Percentiles rank a stretch among this genome's conserved stretches.
Conservation (phyloP, 2,329 filamentous ascomycete species). For the Fusarium zealandicum region DNA sequence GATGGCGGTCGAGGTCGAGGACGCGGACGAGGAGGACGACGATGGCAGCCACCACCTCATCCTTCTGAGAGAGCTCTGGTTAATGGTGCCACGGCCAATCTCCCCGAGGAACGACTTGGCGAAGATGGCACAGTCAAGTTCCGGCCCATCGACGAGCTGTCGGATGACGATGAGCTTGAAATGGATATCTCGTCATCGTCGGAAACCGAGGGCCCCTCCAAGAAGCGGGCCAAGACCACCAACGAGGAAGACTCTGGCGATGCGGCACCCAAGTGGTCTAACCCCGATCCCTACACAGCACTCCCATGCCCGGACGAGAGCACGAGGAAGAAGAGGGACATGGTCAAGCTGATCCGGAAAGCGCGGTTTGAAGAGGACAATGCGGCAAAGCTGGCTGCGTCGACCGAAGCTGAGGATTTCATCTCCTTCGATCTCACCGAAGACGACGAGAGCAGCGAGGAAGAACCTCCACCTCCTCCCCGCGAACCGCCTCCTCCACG, state of each 20-base stretch:
- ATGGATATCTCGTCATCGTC: constrained; percentile 65
- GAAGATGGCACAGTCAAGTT: constrained; percentile 60
- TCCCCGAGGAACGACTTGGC: constrained; percentile 56
- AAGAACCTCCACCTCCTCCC: constrained; percentile 28
- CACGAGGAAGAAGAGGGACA: constrained; percentile 79
- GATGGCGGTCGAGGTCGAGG: constrained; percentile 38
- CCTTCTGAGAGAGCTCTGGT: constrained; percentile 60
- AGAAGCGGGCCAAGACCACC: constrained; percentile 45
- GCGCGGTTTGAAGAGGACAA: constrained; percentile 70
- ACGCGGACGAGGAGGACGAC: constrained; percentile 40
- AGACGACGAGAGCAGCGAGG: constrained; percentile 53
- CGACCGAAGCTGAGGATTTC: constrained; percentile 77
- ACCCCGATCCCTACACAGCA: constrained; percentile 91
- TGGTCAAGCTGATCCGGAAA: constrained; percentile 91
- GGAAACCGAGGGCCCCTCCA: constrained; percentile 50
- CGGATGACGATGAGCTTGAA: constrained; percentile 68
- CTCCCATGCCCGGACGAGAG: constrained; percentile 80
- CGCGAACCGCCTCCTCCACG: constrained; percentile 18
- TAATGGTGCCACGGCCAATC: constrained; percentile 50
- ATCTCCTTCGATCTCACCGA: constrained; percentile 82
- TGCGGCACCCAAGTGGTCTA: constrained; percentile 83
- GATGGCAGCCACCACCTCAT: constrained; percentile 50
- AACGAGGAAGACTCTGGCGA: constrained; percentile 48
- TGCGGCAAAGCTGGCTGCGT: constrained; percentile 56
- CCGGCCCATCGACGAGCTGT: constrained; percentile 63